phyloP scores from a whole-genome alignment of 306 rosid species.

The Casuarina glauca region DNA sequence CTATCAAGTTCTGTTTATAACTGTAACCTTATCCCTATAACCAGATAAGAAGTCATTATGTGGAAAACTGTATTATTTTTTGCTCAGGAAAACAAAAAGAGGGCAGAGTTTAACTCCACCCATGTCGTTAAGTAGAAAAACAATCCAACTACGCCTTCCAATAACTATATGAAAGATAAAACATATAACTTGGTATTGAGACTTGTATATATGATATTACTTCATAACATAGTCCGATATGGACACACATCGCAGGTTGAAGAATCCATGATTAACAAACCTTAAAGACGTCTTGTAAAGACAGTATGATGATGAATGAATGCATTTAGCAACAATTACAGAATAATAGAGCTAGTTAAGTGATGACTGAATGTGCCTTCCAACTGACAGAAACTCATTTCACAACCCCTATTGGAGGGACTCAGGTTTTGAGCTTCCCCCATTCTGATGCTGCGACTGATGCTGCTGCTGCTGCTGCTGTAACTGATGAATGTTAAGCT shows the following conservation, averaged over 20 bases:
- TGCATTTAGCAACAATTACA: constrained; percentile 29
- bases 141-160: constrained; percentile 45
- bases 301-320: constrained; percentile 40
- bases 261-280: constrained; percentile 34
- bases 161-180: constrained; percentile 36
- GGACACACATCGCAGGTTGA: constrained; percentile 41
- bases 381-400: constrained; percentile 7
- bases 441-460: constrained; percentile 51
- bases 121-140: constrained; percentile 26
- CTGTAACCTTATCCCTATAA: not conserved
- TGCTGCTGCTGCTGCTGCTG: constrained; percentile 39
- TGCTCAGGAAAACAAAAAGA: constrained; percentile 30
- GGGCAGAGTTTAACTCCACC: constrained; percentile 28
- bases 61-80: constrained; percentile 13
- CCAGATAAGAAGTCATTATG: not conserved
- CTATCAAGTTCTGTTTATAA: not conserved
- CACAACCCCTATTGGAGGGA: constrained; percentile 44
- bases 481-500: constrained; percentile 53
- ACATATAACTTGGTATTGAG: constrained; percentile 32
- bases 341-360: constrained; percentile 11
- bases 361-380: constrained; percentile 20
- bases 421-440: constrained; percentile 57
- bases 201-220: constrained; percentile 34
- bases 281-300: constrained; percentile 30
- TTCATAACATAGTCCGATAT: constrained; percentile 34